Percentiles rank a stretch among this genome's conserved stretches.
These are phyloP conservation scores for Chondrostereum purpureum DNA, from an alignment of 1,284 basidiomycete species.

Conservation along the genomic window DNA sequence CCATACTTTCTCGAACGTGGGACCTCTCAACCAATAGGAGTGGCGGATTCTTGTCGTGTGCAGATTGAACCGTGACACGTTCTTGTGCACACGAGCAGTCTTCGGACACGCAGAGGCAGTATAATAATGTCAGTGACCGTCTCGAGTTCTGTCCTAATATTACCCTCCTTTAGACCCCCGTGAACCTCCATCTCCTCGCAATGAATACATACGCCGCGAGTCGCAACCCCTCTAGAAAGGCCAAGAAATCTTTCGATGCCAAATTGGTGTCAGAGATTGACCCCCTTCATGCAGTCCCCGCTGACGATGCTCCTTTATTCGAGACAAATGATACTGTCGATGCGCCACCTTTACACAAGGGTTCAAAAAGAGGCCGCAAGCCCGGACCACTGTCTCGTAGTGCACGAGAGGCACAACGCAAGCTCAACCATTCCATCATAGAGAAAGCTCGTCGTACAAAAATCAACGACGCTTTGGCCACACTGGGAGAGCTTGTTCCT, in stretches of 20 bases:
- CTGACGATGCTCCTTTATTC: slow-evolving; percentile 15
- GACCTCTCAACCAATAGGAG: not conserved
- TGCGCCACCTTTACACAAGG: slow-evolving; percentile 12
- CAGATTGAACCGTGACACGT: not conserved
- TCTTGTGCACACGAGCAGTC: not conserved
- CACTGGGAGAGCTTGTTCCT: slow-evolving; percentile 61
- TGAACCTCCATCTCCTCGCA: too few species aligned
- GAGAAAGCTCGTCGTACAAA: slow-evolving; percentile 78
- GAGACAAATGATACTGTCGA: not conserved
- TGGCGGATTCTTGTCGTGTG: not conserved
- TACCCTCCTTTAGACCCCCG: too few species aligned
- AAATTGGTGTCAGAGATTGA: slow-evolving; percentile 9
- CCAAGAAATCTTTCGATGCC: slow-evolving; percentile 11
- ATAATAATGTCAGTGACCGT: not conserved
- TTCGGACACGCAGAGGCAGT: not conserved
- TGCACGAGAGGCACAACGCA: slow-evolving; percentile 69
- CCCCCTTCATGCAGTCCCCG: slow-evolving; percentile 9
- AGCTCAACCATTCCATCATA: slow-evolving; percentile 78
- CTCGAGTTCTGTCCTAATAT: too few species aligned
- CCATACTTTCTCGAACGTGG: too few species aligned
- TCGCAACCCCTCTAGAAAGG: slow-evolving; percentile 39
- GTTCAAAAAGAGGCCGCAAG: slow-evolving; percentile 59
- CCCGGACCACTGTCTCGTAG: slow-evolving; percentile 61
- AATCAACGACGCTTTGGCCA: slow-evolving; percentile 74
- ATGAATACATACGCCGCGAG: slow-evolving; percentile 39